phyloP scores from a whole-genome alignment of 2,329 filamentous ascomycete genomes.

The Colletotrichum orchidophilum region DNA sequence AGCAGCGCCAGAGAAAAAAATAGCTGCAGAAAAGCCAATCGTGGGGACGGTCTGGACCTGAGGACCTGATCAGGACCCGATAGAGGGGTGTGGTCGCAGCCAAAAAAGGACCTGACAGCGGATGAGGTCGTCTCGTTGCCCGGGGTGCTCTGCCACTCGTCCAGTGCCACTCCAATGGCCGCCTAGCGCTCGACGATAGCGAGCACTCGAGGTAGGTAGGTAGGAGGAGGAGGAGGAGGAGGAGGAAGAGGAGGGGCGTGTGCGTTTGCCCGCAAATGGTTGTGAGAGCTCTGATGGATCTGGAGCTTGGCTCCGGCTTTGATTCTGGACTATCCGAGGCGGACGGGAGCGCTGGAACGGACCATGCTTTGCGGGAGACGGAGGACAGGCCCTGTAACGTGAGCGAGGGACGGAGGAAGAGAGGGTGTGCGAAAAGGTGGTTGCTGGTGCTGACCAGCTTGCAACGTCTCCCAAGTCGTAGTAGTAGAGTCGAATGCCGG shows the following conservation, averaged over 20 bases:
- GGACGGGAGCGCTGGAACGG: constrained; percentile 8
- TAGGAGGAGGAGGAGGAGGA: neutral
- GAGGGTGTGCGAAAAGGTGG: neutral
- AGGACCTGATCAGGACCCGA: constrained; percentile 5
- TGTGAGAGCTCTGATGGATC: neutral
- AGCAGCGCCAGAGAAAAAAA: neutral
- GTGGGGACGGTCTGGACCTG: constrained; percentile 1
- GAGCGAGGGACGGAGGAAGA: neutral
- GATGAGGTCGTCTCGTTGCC: constrained; percentile 31
- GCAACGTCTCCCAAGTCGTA: neutral
- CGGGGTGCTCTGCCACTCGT: constrained; percentile 29
- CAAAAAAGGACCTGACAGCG: constrained; percentile 26
- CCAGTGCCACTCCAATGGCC: constrained; percentile 29
- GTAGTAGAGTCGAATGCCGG: neutral
- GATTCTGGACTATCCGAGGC: neutral
- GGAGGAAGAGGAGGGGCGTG: neutral
- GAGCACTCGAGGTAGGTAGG: neutral
- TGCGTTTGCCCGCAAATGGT: constrained; percentile 8
- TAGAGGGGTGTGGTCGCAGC: constrained; percentile 26
- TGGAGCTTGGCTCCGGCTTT: neutral
- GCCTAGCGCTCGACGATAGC: constrained; percentile 2
- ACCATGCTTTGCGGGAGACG: neutral
- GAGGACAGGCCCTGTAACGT: neutral
- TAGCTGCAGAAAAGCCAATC: constrained; percentile 12
- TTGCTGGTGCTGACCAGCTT: neutral